Base-by-base conservation (phyloP, 2,329 filamentous ascomycete genomes). In the Clarireedia homoeocarpa region DNA sequence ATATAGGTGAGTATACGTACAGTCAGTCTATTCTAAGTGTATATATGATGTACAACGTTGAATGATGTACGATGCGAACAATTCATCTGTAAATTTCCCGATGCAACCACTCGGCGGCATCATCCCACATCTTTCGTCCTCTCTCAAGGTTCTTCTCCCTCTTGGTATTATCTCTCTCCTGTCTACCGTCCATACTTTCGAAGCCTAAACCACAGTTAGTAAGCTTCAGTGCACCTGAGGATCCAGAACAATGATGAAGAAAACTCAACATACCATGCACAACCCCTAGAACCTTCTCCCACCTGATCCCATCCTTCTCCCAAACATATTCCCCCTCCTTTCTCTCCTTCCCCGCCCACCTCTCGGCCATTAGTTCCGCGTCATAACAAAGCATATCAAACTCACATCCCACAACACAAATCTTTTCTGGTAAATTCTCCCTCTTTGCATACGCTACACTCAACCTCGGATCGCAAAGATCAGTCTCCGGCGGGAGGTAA, bases 361-460 rank as follows among this genome's bases (percentile, higher is more conserved):
- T 51, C 53, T 59, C 56, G n/a, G 56, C 61, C 58, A 65, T 61
- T 10, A 39, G 17, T 46, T 60, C 38, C 15, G 60, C 60, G 50
- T 66, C 63, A 39, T 58, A 36, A 49, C 61, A 62, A 20, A 65
- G 46, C 56, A 64, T 51, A 62, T 66, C 64, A 40, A 56, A 58
- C 58, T 66, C 61, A 36, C 54, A 59, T 4, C 57, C 61, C 6
- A 63, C 48, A 4, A 65, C 30, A 53, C 47, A 66, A 20, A 59
- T 50, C 17, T 56, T 53, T 20, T 38, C 17, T 15, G 64, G 64
- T 17, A 66, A 30, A 14, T 36, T 45, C 47, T 58, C 49, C 34
- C 52, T 54, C 47, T 52, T 27, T 12, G 62, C 62, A 56, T 58
- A 63, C 15, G 27, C 45, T 2, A 56, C 40, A 44, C 58, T 60